Percentiles rank a stretch among this genome's conserved stretches.
These are phyloP conservation scores for Jackrogersella multiformis DNA, from an alignment of 495 filamentous ascomycete species.

Conservation along the genomic window DNA sequence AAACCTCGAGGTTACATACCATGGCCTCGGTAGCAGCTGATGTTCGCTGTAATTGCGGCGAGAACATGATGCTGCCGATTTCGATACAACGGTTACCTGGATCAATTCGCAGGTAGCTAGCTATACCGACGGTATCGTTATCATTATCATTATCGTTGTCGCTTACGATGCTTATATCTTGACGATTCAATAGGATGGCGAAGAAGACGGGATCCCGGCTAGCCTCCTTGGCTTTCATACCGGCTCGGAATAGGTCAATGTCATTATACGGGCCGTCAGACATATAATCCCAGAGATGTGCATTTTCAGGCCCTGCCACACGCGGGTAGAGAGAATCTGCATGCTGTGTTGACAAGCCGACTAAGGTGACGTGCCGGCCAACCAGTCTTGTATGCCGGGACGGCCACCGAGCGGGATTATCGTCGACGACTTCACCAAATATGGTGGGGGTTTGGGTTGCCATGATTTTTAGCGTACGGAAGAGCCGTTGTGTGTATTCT, in stretches of 20 bases:
- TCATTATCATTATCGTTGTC: slow-evolving; percentile 10
- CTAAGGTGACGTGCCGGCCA: slow-evolving; percentile 53
- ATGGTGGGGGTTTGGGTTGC: slow-evolving; percentile 25
- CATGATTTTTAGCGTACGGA: slow-evolving; percentile 5
- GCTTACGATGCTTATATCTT: neutral
- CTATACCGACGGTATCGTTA: slow-evolving; percentile 52
- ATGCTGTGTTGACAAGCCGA: slow-evolving; percentile 50
- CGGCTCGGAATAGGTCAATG: slow-evolving; percentile 44
- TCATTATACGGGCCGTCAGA: slow-evolving; percentile 52
- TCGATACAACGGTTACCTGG: slow-evolving; percentile 55
- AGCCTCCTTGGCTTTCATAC: slow-evolving; percentile 40
- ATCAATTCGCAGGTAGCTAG: slow-evolving; percentile 56
- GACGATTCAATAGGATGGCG: slow-evolving; percentile 51
- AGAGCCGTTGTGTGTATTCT: neutral
- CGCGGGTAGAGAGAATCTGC: slow-evolving; percentile 52
- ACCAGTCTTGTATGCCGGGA: slow-evolving; percentile 41
- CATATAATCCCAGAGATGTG: slow-evolving; percentile 60
- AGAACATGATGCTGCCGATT: slow-evolving; percentile 61
- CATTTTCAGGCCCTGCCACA: slow-evolving; percentile 48
- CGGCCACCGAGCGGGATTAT: slow-evolving; percentile 36
- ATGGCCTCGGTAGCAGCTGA: slow-evolving; percentile 61
- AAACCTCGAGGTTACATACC: neutral
- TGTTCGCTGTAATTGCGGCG: slow-evolving; percentile 56
- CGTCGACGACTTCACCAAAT: slow-evolving; percentile 39
- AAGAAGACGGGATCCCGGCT: slow-evolving; percentile 53